These are phyloP conservation scores for Hebeloma cylindrosporum DNA, from an alignment of 768 basidiomycete species.

Conservation along the genomic window DNA sequence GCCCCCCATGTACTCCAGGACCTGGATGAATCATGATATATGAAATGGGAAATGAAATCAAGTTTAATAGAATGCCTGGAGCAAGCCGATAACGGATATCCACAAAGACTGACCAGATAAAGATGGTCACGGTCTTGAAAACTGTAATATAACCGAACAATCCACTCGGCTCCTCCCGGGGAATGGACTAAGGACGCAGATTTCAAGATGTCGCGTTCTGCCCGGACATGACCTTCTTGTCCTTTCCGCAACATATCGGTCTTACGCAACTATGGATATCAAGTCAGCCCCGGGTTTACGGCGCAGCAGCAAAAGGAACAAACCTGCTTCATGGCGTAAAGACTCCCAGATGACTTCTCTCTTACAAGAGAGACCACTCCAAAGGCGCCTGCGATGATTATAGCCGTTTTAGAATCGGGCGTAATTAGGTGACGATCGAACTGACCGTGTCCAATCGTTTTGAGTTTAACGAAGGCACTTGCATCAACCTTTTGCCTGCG, in stretches of 20 bases:
- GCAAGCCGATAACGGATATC: slow-evolving; percentile 25
- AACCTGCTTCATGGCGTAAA: slow-evolving; percentile 98
- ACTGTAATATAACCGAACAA: slow-evolving; percentile 89
- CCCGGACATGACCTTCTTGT: slow-evolving; percentile 96
- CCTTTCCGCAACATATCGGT: slow-evolving; percentile 94
- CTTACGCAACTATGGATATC: slow-evolving; percentile 65
- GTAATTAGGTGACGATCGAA: slow-evolving; percentile 23
- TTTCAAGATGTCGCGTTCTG: slow-evolving; percentile 91
- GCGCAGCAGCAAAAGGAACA: slow-evolving; percentile 13
- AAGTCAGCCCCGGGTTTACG: slow-evolving; percentile 11
- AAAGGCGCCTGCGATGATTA: slow-evolving; percentile 71
- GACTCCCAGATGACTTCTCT: slow-evolving; percentile 73
- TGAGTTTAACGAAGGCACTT: slow-evolving; percentile 83
- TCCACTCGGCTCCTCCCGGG: slow-evolving; percentile 84
- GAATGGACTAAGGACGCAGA: slow-evolving; percentile 81
- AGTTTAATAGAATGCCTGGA: slow-evolving; percentile 45
- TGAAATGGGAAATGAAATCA: slow-evolving; percentile 48
- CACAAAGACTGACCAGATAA: slow-evolving; percentile 70
- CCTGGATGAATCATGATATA: slow-evolving; percentile 45
- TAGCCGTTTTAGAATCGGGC: slow-evolving; percentile 16
- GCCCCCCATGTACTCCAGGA: slow-evolving; percentile 94
- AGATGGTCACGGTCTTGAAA: slow-evolving; percentile 95
- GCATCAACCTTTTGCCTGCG: slow-evolving; percentile 79
- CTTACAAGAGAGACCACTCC: slow-evolving; percentile 93
- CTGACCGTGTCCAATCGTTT: slow-evolving; percentile 92